Evolutionary conservation across 805 yeast species (phyloP).

Genomic region (Schizosaccharomyces octosporus): DNA sequence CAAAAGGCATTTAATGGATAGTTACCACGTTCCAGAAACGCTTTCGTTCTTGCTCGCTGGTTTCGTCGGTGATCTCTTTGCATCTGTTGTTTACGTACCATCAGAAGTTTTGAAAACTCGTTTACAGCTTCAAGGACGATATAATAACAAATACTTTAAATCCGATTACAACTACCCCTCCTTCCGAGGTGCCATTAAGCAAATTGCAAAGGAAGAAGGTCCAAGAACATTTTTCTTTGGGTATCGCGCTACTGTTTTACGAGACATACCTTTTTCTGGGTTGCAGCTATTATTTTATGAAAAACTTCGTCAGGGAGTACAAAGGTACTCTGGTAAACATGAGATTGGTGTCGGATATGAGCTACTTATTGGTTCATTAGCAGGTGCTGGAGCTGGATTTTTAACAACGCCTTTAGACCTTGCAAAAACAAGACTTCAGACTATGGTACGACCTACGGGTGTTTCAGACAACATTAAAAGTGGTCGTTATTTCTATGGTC

Average conservation of each 20-base stretch:
- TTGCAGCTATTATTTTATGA: slow-evolving; percentile 91
- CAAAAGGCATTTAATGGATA: slow-evolving; percentile 44
- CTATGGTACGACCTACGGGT: slow-evolving; percentile 14
- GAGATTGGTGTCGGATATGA: slow-evolving; percentile 26
- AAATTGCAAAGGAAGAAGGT: slow-evolving; percentile 52
- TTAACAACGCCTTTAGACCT: slow-evolving; percentile 74
- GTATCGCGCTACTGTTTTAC: slow-evolving; percentile 71
- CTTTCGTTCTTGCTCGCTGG: slow-evolving; percentile 45
- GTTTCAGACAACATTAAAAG: slow-evolving; percentile 5
- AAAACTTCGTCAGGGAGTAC: slow-evolving; percentile 12
- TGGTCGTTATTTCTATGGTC: slow-evolving; percentile 11
- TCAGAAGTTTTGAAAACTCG: slow-evolving; percentile 68
- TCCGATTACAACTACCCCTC: slow-evolving; percentile 74
- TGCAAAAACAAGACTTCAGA: slow-evolving; percentile 76
- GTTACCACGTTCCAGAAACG: slow-evolving; percentile 43
- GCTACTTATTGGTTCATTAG: slow-evolving; percentile 73
- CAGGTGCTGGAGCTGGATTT: slow-evolving; percentile 80
- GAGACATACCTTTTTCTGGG: slow-evolving; percentile 91
- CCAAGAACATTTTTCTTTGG: slow-evolving; percentile 58
- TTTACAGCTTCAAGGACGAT: slow-evolving; percentile 71
- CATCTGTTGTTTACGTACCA: slow-evolving; percentile 78
- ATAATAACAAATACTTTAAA: slow-evolving; percentile 51
- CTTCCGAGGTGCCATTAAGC: slow-evolving; percentile 40
- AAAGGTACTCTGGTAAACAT: slow-evolving; percentile 9
- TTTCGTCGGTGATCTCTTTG: slow-evolving; percentile 75